Evolutionary conservation across 331 rosid species (phyloP), one percentile per base, ranked within the genome.

Genomic region (Phaseolus coccineus): DNA sequence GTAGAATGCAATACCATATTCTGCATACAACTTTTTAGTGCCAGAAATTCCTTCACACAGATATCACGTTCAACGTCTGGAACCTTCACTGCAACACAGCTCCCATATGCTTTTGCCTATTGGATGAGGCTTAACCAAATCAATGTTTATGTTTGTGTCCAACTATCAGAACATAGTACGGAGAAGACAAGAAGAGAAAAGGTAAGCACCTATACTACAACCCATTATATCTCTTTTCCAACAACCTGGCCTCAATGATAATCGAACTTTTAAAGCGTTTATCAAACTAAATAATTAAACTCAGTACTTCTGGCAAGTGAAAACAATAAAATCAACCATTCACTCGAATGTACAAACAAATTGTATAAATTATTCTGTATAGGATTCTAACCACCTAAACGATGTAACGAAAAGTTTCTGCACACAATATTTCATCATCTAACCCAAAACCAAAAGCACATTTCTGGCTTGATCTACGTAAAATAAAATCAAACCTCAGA

Each of bases 61-160:
- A 93, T 82, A 81, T 93, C 94, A 37, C 77, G 92, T 76, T 96
- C 99, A 85, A 96, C 88, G 76, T 93, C 90, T 57, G 99, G 99
- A 88, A 96, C 93, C 85, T 93, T 96, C 6, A 91, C 90, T 11
- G 96, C 97, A 79, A 93, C 90, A 85, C 99, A 96, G 68, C 90
- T 81, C 69, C 99, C 98, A 8, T 96, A 96, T 50, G 89, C 93
- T 86, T 84, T 93, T 14, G 89, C 97, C 99, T 93, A 77, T 57
- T 22, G 63, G 57, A 44, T 79, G 68, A 75, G 56, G 44, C 64
- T 81, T 6, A 83, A 59, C 80, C 80, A 73, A 63, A 70, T 84
- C 68, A 80, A 72, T n/a, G 69, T 79, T 51, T 12, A 67, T 13
- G 76, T 74, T 46, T 15, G 22, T 56, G 61, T 27, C 35, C 19